Evolutionary conservation across 306 rosid genomes (phyloP), one percentile per base, ranked within the genome.

Genomic region (Vachellia pachyceras): DNA sequence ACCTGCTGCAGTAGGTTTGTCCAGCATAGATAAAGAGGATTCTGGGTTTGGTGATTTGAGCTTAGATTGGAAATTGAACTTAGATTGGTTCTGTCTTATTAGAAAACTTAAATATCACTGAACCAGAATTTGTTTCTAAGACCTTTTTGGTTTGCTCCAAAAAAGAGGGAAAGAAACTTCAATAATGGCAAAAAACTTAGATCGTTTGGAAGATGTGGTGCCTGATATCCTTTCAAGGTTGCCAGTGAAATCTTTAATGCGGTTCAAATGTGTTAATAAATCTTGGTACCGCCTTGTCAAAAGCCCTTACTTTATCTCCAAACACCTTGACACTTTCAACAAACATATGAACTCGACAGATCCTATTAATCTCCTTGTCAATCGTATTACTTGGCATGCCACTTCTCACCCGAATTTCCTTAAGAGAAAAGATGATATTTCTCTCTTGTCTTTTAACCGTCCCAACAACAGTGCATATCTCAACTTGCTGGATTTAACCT

Each of bases 231-330:
- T 74, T 15, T 39, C n/a, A 40, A 55, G 68, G 52, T n/a, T 74
- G 68, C 69, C 78, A 0, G 78, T 74, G 10, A 74, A 74, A 57
- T 54, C 69, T 3, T 37, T 74, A 44, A 55, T 25, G 40, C 67
- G 52, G 2, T 74, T 74, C 20, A 15, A 25, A 13, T 55, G 68
- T 5, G 68, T 74, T n/a, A 6, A 55, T 5, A 74, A 39, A 55
- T n/a, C 68, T 2, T 74, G 78, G 78, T 20, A 20, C 50, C 10
- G 11, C 23, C 54, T 74, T 18, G 55, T 55, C 11, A 20, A n/a
- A 36, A 20, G 42, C 7, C 78, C 67, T 10, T 29, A 37, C 12
- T 74, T 74, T 13, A 54, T 74, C 20, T 15, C 14, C 52, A 39
- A 55, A 10, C 78, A 55, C 69, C 68, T 55, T 37, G 52, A 11